A percentile compares a stretch with the other conserved stretches of the same genome.
Conservation (phyloP, 192 early-diverging fungal species). For the Haplosporangium gracile region DNA sequence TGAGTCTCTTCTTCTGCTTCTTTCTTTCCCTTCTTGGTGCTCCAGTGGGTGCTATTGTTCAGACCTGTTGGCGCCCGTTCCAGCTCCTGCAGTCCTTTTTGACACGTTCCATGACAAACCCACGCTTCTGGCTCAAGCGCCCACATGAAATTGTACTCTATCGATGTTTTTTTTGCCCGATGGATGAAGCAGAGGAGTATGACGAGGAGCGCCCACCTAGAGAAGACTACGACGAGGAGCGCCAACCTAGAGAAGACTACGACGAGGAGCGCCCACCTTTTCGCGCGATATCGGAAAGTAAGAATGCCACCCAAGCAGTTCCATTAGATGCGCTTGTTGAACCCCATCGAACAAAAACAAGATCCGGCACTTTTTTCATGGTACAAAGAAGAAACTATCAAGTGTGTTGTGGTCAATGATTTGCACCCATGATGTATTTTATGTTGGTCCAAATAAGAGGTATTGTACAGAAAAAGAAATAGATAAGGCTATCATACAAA, state of each 20-base stretch:
- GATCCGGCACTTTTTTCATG: neutral
- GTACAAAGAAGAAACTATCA: neutral
- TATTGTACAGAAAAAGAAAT: constrained; percentile 9
- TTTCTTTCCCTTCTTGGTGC: neutral
- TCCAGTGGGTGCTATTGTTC: neutral
- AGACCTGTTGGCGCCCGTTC: neutral
- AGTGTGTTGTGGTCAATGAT: neutral
- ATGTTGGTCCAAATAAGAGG: neutral
- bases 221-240: too few relatives aligned
- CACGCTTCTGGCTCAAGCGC: neutral
- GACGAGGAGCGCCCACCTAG: neutral
- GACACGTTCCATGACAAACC: neutral
- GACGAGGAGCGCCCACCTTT: neutral
- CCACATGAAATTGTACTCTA: neutral
- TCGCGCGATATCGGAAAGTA: neutral
- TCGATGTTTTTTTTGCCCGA: neutral
- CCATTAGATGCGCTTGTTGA: neutral
- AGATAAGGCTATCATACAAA: neutral
- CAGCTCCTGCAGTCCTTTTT: neutral
- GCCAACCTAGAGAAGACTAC: too few relatives aligned
- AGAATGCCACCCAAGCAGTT: neutral
- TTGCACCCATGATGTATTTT: neutral
- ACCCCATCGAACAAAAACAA: neutral
- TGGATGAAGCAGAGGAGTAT: neutral
- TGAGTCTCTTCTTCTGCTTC: neutral